These are phyloP conservation scores for Vitis hybrid DNA, from an alignment of 177 flowering plant species.

Conservation along the genomic window DNA sequence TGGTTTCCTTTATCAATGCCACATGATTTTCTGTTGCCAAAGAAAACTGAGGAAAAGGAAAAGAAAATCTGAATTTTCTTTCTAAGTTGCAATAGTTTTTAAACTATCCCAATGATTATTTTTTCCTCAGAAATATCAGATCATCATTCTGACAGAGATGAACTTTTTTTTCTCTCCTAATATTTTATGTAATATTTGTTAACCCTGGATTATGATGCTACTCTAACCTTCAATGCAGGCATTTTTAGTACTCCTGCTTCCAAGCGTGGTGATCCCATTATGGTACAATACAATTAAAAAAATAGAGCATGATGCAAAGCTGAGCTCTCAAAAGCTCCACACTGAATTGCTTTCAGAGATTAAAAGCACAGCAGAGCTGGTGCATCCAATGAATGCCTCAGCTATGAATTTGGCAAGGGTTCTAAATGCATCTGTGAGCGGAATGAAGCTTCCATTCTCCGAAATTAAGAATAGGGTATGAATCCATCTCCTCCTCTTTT, in stretches of 20 bases:
- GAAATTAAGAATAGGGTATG: conserved; percentile 25
- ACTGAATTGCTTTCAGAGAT: conserved; percentile 19
- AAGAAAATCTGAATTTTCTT: background rate
- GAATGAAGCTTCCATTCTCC: conserved; percentile 14
- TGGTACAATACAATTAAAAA: conserved; percentile 15
- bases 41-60: background rate
- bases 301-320: conserved; percentile 15
- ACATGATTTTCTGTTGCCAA: background rate
- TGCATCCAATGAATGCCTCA: conserved; percentile 21
- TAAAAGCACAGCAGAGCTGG: conserved; percentile 13
- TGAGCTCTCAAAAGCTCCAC: background rate
- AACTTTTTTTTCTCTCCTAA: no score
- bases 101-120: no score
- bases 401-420: conserved; percentile 27
- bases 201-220: background rate
- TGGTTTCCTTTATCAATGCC: background rate
- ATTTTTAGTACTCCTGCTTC: conserved; percentile 22
- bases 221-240: conserved; percentile 23
- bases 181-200: no score
- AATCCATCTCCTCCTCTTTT: background rate
- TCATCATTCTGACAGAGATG: no score
- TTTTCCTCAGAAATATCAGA: no score
- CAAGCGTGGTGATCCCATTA: conserved; percentile 15
- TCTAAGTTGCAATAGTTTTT: background rate
- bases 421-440: conserved; percentile 24